phyloP scores from a whole-genome alignment of 2,329 filamentous ascomycete genomes.

The Neofusicoccum sp. region DNA sequence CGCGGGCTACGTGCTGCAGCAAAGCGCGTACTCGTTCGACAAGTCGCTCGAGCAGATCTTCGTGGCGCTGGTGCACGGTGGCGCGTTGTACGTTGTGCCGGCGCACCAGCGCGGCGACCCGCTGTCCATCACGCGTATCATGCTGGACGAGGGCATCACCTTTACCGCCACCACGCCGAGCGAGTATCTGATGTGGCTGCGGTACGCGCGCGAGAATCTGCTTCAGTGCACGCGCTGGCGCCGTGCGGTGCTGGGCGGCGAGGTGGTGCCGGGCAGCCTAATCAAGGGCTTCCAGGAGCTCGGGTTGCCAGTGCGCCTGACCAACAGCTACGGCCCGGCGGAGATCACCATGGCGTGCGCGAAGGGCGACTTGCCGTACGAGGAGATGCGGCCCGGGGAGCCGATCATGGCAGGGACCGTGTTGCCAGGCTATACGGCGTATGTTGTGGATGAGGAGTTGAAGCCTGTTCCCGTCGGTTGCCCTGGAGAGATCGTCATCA shows the following conservation, averaged over 20 bases:
- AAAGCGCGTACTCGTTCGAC: conserved; percentile 42
- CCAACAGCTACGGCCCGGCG: conserved; percentile 11
- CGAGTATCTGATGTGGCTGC: conserved; percentile 36
- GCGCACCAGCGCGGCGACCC: conserved; percentile 34
- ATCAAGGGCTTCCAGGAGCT: too few relatives aligned
- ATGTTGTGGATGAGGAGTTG: conserved; percentile 9
- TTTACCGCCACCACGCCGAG: conserved; percentile 43
- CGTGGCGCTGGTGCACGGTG: conserved; percentile 41
- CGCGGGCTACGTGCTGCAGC: conserved; percentile 49
- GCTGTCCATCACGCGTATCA: conserved; percentile 35
- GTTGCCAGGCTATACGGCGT: not conserved
- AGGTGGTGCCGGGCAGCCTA: conserved; percentile 5
- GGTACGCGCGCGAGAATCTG: conserved; percentile 23
- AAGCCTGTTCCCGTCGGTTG: conserved; percentile 12
- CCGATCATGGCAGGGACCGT: not conserved
- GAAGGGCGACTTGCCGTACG: not conserved
- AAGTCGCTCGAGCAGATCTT: conserved; percentile 44
- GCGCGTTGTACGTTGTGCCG: conserved; percentile 37
- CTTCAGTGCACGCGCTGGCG: conserved; percentile 26
- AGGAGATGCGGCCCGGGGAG: conserved; percentile 1
- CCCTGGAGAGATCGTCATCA: conserved; percentile 13
- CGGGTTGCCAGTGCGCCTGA: not conserved
- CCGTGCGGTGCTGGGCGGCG: conserved; percentile 30
- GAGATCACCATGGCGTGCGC: conserved; percentile 3
- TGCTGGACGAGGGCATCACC: conserved; percentile 37